Evolutionary conservation across 148 eudicot genomes (phyloP), one percentile per base, ranked within the genome.

Genomic region (Fagopyrum homotropicum): DNA sequence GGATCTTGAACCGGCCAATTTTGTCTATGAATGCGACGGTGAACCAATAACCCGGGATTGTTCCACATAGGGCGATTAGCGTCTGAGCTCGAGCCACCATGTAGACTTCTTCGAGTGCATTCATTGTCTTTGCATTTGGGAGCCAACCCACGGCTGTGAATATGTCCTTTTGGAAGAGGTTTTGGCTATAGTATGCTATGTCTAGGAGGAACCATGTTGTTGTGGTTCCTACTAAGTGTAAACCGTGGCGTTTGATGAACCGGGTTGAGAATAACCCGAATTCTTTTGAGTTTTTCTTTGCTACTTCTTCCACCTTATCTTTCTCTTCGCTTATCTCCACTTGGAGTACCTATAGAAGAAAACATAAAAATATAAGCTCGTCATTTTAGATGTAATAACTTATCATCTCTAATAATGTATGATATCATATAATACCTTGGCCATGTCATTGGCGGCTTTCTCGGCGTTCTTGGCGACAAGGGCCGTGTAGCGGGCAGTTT

Each of bases 141-240:
- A 72, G 44, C 30, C 73, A 16, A 10, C 80, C 59, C 3, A 56
- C 64, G 7, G 76, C 59, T 2, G 75, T 74, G 48, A 71, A 77
- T 35, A 77, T 47, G 17, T 72, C 80, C 43, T 72, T 77, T 29
- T 60, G 79, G 7, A 66, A 55, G 17, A 77, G 71, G 43, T 77
- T 73, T 26, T 70, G 69, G 46, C 79, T 77, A 17, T 72, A 72
- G 71, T 69, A 77, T 68, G 71, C 79, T 19, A 77, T 45, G 9
- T 77, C 79, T 10, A 77, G 10, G 30, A 77, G 46, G 66, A 77
- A 72, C 79, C 79, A 77, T 6, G 79, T 77, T 54, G 19, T 46
- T 0, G 71, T 51, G 61, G 79, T 72, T 6, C 79, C 79, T 0
- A 77, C 45, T 15, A 72, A 52, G 43, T 72, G 79, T 16, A 77